phyloP scores from a whole-genome alignment of 306 rosid species.

The Pueraria montana region DNA sequence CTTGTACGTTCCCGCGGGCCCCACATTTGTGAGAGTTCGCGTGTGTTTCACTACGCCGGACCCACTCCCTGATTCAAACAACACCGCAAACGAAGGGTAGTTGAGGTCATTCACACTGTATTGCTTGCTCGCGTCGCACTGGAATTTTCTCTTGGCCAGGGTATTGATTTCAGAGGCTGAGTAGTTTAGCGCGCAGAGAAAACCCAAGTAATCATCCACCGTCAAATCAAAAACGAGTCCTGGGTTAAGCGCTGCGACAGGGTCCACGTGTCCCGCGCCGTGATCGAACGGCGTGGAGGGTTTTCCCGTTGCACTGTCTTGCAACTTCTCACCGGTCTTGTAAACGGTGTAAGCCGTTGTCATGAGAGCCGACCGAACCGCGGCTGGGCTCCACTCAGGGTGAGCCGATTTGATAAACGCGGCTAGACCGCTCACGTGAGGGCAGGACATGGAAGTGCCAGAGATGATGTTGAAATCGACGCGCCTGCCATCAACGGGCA shows the following conservation, averaged over 20 bases:
- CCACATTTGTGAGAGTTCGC: conserved; percentile 79
- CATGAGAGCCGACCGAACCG: conserved; percentile 87
- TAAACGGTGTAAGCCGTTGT: conserved; percentile 87
- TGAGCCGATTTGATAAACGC: conserved; percentile 83
- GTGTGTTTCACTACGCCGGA: conserved; percentile 61
- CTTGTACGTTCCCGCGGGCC: conserved; percentile 77
- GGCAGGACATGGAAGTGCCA: conserved; percentile 98
- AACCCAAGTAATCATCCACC: conserved; percentile 69
- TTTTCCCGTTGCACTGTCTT: conserved; percentile 74
- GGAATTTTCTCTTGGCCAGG: conserved; percentile 64
- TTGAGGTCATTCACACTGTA: conserved; percentile 82
- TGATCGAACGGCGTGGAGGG: conserved; percentile 87
- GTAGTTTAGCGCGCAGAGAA: conserved; percentile 82
- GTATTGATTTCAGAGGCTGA: conserved; percentile 52
- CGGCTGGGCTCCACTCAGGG: conserved; percentile 94
- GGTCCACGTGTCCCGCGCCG: conserved; percentile 94
- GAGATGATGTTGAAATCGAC: conserved; percentile 92
- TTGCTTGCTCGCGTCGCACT: conserved; percentile 64
- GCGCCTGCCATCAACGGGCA: conserved; percentile 68
- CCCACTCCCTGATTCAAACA: conserved; percentile 52
- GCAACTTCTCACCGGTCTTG: conserved; percentile 62
- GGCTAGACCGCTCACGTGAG: conserved; percentile 93
- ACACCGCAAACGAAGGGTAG: conserved; percentile 85
- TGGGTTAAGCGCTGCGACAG: conserved; percentile 72
- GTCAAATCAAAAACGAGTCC: conserved; percentile 84